Evolutionary conservation across 257 asterid species (phyloP).

Genomic region (Plectranthus barbatus): DNA sequence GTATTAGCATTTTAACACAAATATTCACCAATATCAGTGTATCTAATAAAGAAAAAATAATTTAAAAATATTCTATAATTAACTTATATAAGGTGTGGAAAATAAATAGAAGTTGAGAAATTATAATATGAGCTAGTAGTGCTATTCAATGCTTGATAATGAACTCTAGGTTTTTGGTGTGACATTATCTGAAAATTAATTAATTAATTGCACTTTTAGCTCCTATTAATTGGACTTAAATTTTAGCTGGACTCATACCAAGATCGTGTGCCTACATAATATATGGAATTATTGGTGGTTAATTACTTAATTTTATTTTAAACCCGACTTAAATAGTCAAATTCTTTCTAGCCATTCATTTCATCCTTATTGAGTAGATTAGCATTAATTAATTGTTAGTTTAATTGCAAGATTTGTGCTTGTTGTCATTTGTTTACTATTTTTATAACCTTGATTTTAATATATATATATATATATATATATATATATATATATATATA

Average conservation of each 20-base stretch:
- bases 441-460: not conserved
- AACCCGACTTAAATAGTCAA: not conserved
- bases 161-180: not conserved
- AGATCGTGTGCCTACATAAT: not conserved
- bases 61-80: no score
- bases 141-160: not conserved
- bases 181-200: not conserved
- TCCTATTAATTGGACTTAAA: not conserved
- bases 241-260: not conserved
- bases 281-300: not conserved
- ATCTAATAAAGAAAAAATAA: no score
- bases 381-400: not conserved
- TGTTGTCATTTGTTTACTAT: not conserved
- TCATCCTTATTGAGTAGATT: not conserved
- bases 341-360: not conserved
- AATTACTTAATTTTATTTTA: no score
- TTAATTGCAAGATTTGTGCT: no score
- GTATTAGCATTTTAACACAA: no score
- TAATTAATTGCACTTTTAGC: not conserved
- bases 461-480: no score
- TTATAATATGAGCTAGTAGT: not conserved
- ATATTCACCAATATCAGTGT: no score
- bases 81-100: no score
- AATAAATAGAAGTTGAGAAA: no score
- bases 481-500: no score